Base-by-base conservation (phyloP, 106 monocot genomes). In the Dendrobium catenatum region DNA sequence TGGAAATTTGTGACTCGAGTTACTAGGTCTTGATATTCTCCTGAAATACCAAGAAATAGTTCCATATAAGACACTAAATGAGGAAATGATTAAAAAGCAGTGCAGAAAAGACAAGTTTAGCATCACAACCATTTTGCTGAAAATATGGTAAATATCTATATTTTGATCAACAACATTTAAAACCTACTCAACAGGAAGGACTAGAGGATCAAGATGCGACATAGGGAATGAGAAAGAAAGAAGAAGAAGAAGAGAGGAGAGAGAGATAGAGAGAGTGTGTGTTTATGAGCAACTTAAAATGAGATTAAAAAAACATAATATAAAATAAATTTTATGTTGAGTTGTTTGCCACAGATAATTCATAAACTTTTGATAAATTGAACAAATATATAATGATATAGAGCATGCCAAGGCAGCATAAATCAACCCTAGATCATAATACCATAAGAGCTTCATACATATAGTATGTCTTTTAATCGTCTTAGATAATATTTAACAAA, bases 1-100 rank as follows among this genome's bases (percentile, higher is more conserved):
- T 87, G 80, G 72, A 95, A 95, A 86, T 95, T 92, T 44, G 95
- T 95, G 18, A 95, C 90, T 68, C 85, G 89, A 46, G 90, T 85
- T 19, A 95, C 88, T 76, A 95, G 81, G 79, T 95, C 95, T 66
- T 59, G 87, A 85, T 89, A 92, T 55, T 89, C 75, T 37, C 95
- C 95, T 95, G 79, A 61, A 86, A 77, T 76, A 85, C 46, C 48
- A 72, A 80, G 29, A 55, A 74, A 41, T 55, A 42, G 6, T 68
- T 77, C 68, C 43, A 61, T 24, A 75, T 59, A 47, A 77, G 61
- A 9, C 22, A 19, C 42, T 56, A 4, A 9, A 68, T 43, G 78
- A 79, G 68, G 11, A 42, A 31, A 51, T 70, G 74, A 74, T 41
- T 7, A 42, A 42, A 73, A 19, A 0, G 5, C 2, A 74, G 6